Evolutionary conservation across 2,329 filamentous ascomycete species (phyloP), one percentile per base, ranked within the genome.

Genomic region (Aulographum hederae): DNA sequence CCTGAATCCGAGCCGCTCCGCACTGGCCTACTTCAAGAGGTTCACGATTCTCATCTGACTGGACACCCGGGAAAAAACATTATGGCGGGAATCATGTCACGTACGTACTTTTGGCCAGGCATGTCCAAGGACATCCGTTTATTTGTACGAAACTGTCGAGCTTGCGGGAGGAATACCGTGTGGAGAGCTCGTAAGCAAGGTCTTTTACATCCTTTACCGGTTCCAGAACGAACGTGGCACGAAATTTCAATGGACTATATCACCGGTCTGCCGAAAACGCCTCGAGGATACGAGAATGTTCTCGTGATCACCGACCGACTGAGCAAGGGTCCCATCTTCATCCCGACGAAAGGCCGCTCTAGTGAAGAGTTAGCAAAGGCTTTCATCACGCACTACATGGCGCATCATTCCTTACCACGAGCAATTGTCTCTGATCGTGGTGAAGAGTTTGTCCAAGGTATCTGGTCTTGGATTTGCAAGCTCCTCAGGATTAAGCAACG

Each of bases 241-340:
- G 31, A 39, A 2, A 35, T 39, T 21, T 37, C 27, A 18, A 37
- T 39, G 18, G 27, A 34, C 26, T 38, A 34, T 27, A 3, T n/a
- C n/a, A n/a, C n/a, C n/a, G n/a, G n/a, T n/a, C n/a, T n/a, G n/a
- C n/a, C n/a, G n/a, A n/a, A n/a, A n/a, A n/a, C n/a, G n/a, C n/a
- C n/a, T n/a, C n/a, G n/a, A n/a, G n/a, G n/a, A n/a, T n/a, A n/a
- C n/a, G n/a, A n/a, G n/a, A n/a, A n/a, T n/a, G n/a, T n/a, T n/a
- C n/a, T n/a, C n/a, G n/a, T n/a, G n/a, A n/a, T n/a, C n/a, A n/a
- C n/a, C n/a, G n/a, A n/a, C n/a, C n/a, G n/a, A n/a, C n/a, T n/a
- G n/a, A n/a, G n/a, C n/a, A n/a, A n/a, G n/a, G n/a, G n/a, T n/a
- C n/a, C n/a, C n/a, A n/a, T n/a, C n/a, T n/a, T n/a, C n/a, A n/a